These are phyloP conservation scores for Pneumocystis sp. DNA, from an alignment of 1,139 yeast genomes.

Conservation along the genomic window DNA sequence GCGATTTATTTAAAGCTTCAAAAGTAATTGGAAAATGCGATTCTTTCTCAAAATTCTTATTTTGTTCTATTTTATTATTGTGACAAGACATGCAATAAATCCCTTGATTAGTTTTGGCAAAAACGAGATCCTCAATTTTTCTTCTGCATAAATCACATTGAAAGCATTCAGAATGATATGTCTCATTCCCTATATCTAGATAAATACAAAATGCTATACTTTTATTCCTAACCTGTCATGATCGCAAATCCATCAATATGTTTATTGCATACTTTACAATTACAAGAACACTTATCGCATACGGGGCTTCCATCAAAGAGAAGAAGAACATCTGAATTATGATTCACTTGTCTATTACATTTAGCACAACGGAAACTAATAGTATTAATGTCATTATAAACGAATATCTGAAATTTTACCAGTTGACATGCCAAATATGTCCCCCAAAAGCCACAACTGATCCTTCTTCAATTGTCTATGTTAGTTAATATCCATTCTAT, in stretches of 20 bases:
- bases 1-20: neutral
- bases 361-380: constrained; percentile 61
- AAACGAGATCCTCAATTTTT: constrained; percentile 75
- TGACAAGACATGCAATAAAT: constrained; percentile 89
- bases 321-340: constrained; percentile 77
- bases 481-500: neutral
- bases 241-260: constrained; percentile 95
- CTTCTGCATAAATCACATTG: constrained; percentile 80
- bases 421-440: constrained; percentile 67
- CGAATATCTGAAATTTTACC: constrained; percentile 23
- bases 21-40: neutral
- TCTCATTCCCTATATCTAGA: constrained; percentile 48
- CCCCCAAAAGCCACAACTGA: constrained; percentile 13
- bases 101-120: constrained; percentile 90
- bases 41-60: constrained; percentile 1
- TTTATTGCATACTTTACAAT: constrained; percentile 73
- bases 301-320: constrained; percentile 84
- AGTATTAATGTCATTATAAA: neutral
- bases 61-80: constrained; percentile 61
- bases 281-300: constrained; percentile 80
- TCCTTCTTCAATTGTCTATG: constrained; percentile 11
- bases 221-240: constrained; percentile 32
- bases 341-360: constrained; percentile 62
- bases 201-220: neutral
- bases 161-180: constrained; percentile 84